Conservation (phyloP, 495 filamentous ascomycete species). For the Trichoderma parareesei region DNA sequence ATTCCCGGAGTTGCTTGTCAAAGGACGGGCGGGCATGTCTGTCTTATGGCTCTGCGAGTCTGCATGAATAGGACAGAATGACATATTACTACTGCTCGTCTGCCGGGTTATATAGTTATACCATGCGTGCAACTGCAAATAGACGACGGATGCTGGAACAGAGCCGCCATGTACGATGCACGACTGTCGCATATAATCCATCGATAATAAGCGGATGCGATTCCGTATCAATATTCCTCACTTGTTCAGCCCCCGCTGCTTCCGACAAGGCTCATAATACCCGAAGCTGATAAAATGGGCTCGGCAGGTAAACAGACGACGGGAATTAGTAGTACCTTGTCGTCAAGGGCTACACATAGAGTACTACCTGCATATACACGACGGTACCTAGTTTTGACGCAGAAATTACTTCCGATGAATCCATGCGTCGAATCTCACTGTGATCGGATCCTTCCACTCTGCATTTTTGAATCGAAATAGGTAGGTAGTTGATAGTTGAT, state of each 20-base stretch:
- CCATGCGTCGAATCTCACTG: background rate
- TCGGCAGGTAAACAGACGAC: background rate
- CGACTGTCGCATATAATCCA: background rate
- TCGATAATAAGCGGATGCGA: no score
- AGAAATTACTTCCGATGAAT: background rate
- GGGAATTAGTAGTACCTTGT: background rate
- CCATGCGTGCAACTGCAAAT: background rate
- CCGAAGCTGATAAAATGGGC: background rate
- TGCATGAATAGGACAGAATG: no score
- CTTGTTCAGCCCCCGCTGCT: no score
- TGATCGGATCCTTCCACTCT: background rate
- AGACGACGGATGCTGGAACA: slow-evolving; percentile 1
- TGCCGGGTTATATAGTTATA: no score
- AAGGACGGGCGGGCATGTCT: no score
- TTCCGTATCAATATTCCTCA: no score
- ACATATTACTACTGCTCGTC: no score
- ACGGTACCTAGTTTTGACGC: background rate
- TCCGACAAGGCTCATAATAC: background rate
- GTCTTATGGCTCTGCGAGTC: no score
- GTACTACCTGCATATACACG: background rate
- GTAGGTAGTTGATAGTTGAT: no score
- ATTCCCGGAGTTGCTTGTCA: background rate
- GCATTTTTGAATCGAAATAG: background rate
- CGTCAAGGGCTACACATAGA: background rate
- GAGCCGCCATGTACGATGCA: background rate